Evolutionary conservation across 495 filamentous ascomycete genomes (phyloP).

Genomic region (Aspergillus steynii): DNA sequence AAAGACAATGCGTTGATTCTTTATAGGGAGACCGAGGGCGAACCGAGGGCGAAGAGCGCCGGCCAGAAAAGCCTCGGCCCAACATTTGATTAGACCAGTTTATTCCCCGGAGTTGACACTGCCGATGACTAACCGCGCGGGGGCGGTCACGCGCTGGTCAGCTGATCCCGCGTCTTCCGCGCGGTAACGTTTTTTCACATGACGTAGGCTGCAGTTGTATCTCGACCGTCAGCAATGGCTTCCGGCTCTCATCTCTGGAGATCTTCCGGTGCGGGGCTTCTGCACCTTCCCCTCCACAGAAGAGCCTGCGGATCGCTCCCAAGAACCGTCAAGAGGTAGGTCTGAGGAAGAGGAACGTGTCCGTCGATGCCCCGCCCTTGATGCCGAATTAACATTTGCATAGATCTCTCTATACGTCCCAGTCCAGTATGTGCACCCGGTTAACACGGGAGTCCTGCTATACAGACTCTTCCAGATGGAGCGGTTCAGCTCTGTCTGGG

Average conservation of each 20-base stretch:
- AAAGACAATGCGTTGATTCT: conserved; percentile 1
- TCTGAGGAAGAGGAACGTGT: neutral
- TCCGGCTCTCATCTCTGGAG: conserved; percentile 3
- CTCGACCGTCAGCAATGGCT: conserved; percentile 1
- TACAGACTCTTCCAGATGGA: neutral
- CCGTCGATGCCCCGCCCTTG: neutral
- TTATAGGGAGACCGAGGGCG: conserved; percentile 12
- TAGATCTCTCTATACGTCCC: conserved; percentile 13
- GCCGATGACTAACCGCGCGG: conserved; percentile 1
- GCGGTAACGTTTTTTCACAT: conserved; percentile 9
- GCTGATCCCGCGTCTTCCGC: conserved; percentile 15
- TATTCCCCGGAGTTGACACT: neutral
- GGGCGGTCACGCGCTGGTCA: conserved; percentile 9
- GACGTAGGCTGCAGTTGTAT: conserved; percentile 15
- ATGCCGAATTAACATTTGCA: neutral
- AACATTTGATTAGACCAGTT: neutral
- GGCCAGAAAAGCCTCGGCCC: conserved; percentile 18
- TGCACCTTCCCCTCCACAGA: conserved; percentile 1
- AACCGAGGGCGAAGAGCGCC: conserved; percentile 20
- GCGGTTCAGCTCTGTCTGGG: neutral
- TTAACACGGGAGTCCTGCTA: neutral
- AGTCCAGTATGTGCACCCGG: conserved; percentile 4
- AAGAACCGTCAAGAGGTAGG: conserved; percentile 16
- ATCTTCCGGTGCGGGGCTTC: neutral
- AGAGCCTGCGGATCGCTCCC: neutral